These are phyloP conservation scores for Boechera divaricarpa DNA, from an alignment of 345 rosid species.

Conservation along the genomic window DNA sequence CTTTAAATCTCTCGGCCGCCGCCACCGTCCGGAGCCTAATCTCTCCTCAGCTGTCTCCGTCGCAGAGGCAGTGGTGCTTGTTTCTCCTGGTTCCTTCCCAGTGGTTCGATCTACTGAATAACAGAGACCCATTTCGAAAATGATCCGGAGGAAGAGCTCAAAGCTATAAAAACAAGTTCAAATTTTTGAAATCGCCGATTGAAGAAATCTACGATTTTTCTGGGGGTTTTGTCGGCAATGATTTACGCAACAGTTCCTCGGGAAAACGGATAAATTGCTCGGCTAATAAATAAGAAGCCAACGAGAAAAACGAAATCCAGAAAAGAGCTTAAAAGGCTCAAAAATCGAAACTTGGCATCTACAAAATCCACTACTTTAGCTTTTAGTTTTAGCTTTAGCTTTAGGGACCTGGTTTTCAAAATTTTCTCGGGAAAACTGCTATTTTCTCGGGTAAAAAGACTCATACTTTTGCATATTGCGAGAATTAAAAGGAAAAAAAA, in stretches of 20 bases:
- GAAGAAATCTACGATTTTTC: conserved; percentile 12
- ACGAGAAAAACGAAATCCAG: conserved; percentile 34
- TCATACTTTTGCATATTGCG: conserved; percentile 10
- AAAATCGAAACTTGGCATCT: conserved; percentile 33
- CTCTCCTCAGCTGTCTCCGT: conserved; percentile 33
- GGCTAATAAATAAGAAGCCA: conserved; percentile 14
- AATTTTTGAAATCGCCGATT: conserved; percentile 9
- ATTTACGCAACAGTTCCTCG: conserved; percentile 4
- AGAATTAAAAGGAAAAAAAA: conserved; percentile 21
- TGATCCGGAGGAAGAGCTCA: conserved; percentile 9
- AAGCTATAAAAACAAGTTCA: neutral
- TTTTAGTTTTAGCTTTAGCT: conserved; percentile 37
- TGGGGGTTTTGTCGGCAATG: conserved; percentile 32
- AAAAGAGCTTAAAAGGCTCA: conserved; percentile 37
- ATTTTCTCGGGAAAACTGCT: conserved; percentile 41
- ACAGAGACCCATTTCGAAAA: conserved; percentile 72
- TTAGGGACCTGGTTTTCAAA: conserved; percentile 28
- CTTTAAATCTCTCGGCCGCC: conserved; percentile 51
- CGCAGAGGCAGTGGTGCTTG: conserved; percentile 37
- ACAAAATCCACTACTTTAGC: conserved; percentile 34
- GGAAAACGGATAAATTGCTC: conserved; percentile 20
- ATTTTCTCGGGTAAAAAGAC: conserved; percentile 41
- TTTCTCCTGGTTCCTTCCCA: conserved; percentile 45
- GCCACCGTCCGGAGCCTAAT: conserved; percentile 58
- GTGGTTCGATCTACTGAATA: conserved; percentile 55